A percentile compares a stretch with the other conserved stretches of the same genome.
Conservation (phyloP, 2,329 filamentous ascomycete genomes). For the Cladosporium sp. region DNA sequence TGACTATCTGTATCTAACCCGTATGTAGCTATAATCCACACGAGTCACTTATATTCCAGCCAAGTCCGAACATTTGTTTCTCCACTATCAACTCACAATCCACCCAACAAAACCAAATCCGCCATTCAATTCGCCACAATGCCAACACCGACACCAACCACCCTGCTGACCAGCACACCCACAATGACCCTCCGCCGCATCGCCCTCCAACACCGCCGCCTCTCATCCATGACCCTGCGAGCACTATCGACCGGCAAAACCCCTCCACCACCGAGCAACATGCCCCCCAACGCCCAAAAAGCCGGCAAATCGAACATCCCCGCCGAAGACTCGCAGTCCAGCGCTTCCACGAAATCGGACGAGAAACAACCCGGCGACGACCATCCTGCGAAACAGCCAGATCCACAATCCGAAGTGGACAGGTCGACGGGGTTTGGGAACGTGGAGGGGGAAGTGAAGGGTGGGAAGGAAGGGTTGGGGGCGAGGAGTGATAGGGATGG, state of each 20-base stretch:
- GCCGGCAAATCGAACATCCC: not conserved
- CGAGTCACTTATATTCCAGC: too few species aligned
- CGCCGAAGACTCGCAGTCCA: conserved; percentile 24
- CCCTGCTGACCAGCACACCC: not conserved
- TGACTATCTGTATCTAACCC: too few species aligned
- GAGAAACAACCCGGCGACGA: conserved; percentile 26
- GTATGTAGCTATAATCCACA: too few species aligned
- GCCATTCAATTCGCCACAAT: not conserved
- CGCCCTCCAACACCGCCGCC: not conserved
- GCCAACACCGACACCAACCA: not conserved
- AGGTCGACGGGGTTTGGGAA: conserved; percentile 32
- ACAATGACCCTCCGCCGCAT: not conserved
- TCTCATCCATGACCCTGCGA: not conserved
- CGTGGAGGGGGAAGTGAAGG: conserved; percentile 28
- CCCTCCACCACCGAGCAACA: not conserved
- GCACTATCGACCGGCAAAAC: not conserved
- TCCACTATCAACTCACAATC: too few species aligned
- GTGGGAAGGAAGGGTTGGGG: conserved; percentile 32
- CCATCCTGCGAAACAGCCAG: conserved; percentile 37
- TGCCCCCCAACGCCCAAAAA: not conserved
- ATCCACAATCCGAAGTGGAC: conserved; percentile 29
- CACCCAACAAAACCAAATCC: not conserved
- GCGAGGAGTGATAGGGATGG: conserved; percentile 9
- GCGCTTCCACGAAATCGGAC: conserved; percentile 27
- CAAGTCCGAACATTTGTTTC: too few species aligned